Percentiles rank a stretch among this genome's conserved stretches.
Evolutionary conservation across 2,329 filamentous ascomycete genomes (phyloP).

Genomic region (Lithohypha guttulata): DNA sequence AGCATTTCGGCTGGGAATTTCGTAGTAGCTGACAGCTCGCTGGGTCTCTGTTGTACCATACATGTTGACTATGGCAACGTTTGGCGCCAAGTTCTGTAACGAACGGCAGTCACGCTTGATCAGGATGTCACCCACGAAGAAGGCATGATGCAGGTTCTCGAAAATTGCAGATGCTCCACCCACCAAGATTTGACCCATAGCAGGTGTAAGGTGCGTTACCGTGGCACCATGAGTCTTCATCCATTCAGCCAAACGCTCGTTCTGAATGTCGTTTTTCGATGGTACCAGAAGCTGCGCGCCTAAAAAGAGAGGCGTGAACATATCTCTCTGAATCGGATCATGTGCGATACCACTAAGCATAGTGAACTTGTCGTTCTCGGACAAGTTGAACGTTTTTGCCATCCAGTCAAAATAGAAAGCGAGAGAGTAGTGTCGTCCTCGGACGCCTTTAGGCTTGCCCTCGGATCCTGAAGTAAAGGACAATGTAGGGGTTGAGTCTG

Average conservation of each 20-base stretch:
- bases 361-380: conserved; percentile 63
- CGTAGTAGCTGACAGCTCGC: conserved; percentile 70
- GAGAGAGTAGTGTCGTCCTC: conserved; percentile 75
- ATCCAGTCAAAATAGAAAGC: conserved; percentile 90
- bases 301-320: conserved; percentile 82
- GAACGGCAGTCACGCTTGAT: conserved; percentile 71
- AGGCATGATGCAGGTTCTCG: conserved; percentile 62
- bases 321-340: conserved; percentile 53
- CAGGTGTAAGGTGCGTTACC: conserved; percentile 82
- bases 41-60: conserved; percentile 83
- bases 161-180: conserved; percentile 71
- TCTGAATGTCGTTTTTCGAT: conserved; percentile 69
- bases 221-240: conserved; percentile 64
- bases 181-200: conserved; percentile 92
- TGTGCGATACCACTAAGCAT: conserved; percentile 73
- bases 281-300: conserved; percentile 72
- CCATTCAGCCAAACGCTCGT: conserved; percentile 83
- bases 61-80: conserved; percentile 70
- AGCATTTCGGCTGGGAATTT: conserved; percentile 56
- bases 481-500: conserved; percentile 70
- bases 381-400: conserved; percentile 68
- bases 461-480: conserved; percentile 64
- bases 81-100: conserved; percentile 64
- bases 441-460: conserved; percentile 75
- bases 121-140: conserved; percentile 86